phyloP scores from a whole-genome alignment of 306 rosid species.

The Ziziphus jujuba region DNA sequence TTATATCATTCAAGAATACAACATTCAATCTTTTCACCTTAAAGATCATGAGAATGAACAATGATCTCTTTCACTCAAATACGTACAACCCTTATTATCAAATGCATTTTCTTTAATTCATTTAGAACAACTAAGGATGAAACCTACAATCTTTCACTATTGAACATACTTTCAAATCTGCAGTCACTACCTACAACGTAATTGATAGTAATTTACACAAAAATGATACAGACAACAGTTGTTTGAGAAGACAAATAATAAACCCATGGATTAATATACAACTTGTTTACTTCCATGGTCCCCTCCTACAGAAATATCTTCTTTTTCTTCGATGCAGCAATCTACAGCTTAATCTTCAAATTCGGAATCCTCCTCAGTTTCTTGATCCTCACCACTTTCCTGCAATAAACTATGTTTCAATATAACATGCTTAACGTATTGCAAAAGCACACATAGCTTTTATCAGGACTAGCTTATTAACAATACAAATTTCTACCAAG shows the following conservation, averaged over 20 bases:
- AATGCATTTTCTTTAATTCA: neutral
- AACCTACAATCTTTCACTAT: constrained; percentile 1
- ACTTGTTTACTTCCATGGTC: constrained; percentile 22
- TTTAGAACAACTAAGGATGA: neutral
- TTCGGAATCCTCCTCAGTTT: constrained; percentile 56
- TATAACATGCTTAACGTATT: neutral
- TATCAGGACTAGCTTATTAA: constrained; percentile 10
- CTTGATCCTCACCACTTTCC: constrained; percentile 70
- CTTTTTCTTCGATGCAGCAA: constrained; percentile 9
- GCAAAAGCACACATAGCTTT: neutral
- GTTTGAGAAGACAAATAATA: constrained; percentile 26
- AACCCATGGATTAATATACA: constrained; percentile 39
- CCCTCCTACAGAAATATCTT: constrained; percentile 15
- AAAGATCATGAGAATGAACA: no score
- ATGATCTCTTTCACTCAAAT: no score
- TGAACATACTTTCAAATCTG: constrained; percentile 14
- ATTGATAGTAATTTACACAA: constrained; percentile 32
- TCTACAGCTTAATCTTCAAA: constrained; percentile 38
- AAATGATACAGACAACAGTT: constrained; percentile 25
- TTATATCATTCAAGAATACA: no score
- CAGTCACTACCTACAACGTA: constrained; percentile 26
- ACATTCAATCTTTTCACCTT: neutral
- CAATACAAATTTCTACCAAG: neutral
- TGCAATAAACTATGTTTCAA: constrained; percentile 33
- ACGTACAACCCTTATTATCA: no score